Percentiles rank a stretch among this genome's conserved stretches.
phyloP scores from a whole-genome alignment of 164 flowering plant species.

The Tinospora cordifolia region DNA sequence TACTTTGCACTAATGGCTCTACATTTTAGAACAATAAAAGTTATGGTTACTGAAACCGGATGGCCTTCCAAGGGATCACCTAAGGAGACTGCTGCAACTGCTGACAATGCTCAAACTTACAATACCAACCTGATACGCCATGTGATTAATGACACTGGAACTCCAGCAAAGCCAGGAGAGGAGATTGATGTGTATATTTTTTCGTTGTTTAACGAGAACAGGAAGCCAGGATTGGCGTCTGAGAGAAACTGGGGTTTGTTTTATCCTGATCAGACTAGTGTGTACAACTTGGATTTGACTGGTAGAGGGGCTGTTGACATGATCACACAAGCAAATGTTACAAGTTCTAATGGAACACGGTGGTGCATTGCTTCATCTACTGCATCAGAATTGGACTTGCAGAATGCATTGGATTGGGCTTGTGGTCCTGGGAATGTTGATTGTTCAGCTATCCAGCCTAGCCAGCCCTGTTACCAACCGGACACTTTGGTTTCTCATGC shows the following conservation, averaged over 20 bases:
- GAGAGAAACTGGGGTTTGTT: conserved; percentile 98
- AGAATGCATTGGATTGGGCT: conserved; percentile 87
- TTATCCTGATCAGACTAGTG: conserved; percentile 88
- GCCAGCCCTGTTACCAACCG: conserved; percentile 92
- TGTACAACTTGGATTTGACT: conserved; percentile 65
- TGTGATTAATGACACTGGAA: conserved; percentile 65
- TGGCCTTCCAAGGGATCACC: conserved; percentile 96
- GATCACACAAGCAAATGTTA: conserved; percentile 29
- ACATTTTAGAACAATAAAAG: conserved; percentile 57
- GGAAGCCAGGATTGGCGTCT: conserved; percentile 89
- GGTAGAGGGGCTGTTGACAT: conserved; percentile 49
- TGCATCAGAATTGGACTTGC: conserved; percentile 61
- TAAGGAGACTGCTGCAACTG: conserved; percentile 82
- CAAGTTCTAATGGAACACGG: conserved; percentile 62
- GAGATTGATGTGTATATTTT: conserved; percentile 74
- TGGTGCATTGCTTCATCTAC: conserved; percentile 84
- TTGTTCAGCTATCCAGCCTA: conserved; percentile 89
- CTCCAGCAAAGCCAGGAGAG: conserved; percentile 78
- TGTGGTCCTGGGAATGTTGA: conserved; percentile 93
- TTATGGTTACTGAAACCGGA: conserved; percentile 93
- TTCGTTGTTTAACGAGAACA: conserved; percentile 90
- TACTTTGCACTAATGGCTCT: conserved; percentile 69
- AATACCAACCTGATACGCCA: conserved; percentile 80
- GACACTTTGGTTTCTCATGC: conserved; percentile 79
- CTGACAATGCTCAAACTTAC: conserved; percentile 85